phyloP scores from a whole-genome alignment of 768 basidiomycete genomes.

The Lentinula sp. region DNA sequence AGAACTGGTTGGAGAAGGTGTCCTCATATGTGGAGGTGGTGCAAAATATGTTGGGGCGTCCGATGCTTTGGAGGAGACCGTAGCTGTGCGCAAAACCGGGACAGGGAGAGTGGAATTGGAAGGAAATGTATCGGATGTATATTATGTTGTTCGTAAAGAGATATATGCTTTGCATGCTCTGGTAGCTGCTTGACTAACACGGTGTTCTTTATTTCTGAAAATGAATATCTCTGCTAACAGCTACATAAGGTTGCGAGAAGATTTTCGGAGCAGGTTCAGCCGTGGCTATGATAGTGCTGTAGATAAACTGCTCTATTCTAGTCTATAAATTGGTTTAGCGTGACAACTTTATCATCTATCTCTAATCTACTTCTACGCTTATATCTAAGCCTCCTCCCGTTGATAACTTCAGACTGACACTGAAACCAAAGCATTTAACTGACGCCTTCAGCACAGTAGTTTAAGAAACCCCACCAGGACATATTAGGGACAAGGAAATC shows the following conservation, averaged over 20 bases:
- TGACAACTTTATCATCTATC: neutral
- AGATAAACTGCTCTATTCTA: too few species aligned
- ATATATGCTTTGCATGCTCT: constrained; percentile 90
- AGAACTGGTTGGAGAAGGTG: constrained; percentile 96
- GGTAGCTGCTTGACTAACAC: constrained; percentile 51
- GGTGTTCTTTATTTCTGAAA: too few species aligned
- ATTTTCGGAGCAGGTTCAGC: too few species aligned
- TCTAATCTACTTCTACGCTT: neutral
- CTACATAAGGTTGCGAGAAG: too few species aligned
- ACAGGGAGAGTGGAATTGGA: constrained; percentile 86
- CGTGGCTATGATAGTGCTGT: too few species aligned
- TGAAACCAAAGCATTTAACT: constrained; percentile 9
- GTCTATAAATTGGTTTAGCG: too few species aligned
- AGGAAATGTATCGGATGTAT: constrained; percentile 82
- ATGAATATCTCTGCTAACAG: too few species aligned
- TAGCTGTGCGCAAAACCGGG: constrained; percentile 84
- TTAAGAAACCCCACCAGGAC: constrained; percentile 37
- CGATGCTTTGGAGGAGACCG: constrained; percentile 55
- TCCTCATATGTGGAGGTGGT: constrained; percentile 76
- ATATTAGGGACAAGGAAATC: constrained; percentile 72
- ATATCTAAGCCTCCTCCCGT: constrained; percentile 29
- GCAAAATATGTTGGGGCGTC: constrained; percentile 33
- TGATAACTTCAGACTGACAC: constrained; percentile 24
- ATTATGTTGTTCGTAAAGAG: constrained; percentile 83
- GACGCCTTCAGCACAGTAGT: neutral